phyloP scores from a whole-genome alignment of 495 filamentous ascomycete genomes.

The Immersiella caudata region DNA sequence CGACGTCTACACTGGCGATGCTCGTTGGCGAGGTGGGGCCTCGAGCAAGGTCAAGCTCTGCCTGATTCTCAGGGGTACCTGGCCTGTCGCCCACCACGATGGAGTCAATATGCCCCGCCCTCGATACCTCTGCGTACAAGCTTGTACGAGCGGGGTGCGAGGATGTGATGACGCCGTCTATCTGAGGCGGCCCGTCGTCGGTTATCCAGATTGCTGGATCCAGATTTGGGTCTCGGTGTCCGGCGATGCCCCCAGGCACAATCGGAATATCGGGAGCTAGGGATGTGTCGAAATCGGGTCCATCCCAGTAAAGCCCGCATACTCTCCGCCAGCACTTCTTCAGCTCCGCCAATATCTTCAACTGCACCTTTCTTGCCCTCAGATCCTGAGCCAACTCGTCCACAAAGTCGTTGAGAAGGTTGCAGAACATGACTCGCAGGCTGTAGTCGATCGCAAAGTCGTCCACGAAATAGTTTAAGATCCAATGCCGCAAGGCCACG shows the following conservation, averaged over 20 bases:
- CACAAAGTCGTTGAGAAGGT: conserved; percentile 76
- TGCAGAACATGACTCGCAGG: conserved; percentile 79
- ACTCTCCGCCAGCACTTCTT: conserved; percentile 97
- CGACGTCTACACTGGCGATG: conserved; percentile 60
- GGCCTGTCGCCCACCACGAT: conserved; percentile 46
- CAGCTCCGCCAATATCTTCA: conserved; percentile 90
- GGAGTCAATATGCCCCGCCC: conserved; percentile 51
- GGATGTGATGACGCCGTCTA: conserved; percentile 42
- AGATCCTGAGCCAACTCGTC: conserved; percentile 50
- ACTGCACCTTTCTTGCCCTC: conserved; percentile 66
- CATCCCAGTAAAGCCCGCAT: conserved; percentile 87
- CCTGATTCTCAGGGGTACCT: conserved; percentile 43
- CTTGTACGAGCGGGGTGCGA: conserved; percentile 38
- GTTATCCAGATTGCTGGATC: conserved; percentile 53
- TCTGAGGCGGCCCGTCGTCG: conserved; percentile 44
- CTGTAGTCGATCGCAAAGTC: conserved; percentile 87
- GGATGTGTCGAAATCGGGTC: conserved; percentile 58
- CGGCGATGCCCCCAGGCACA: conserved; percentile 69
- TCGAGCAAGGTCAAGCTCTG: conserved; percentile 31
- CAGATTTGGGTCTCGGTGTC: conserved; percentile 55
- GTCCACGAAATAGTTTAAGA: conserved; percentile 95
- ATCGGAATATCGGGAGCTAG: conserved; percentile 69
- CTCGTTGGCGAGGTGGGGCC: conserved; percentile 54
- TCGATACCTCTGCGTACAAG: conserved; percentile 53
- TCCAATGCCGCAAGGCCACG: conserved; percentile 96